These are phyloP conservation scores for Solanum sejunctum DNA, from an alignment of 257 asterid species.

Conservation along the genomic window DNA sequence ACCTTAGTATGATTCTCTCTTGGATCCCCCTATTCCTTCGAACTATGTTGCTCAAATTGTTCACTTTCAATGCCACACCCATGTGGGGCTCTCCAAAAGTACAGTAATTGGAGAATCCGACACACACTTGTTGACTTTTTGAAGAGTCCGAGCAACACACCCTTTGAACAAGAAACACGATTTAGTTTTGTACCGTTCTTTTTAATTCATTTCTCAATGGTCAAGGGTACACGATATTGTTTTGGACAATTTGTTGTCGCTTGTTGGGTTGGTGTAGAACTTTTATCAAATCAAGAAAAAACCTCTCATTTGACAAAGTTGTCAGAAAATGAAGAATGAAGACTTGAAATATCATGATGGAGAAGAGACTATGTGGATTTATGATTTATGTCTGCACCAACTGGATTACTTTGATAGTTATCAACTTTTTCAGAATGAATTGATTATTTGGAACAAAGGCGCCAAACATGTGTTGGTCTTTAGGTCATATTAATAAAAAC, in stretches of 20 bases:
- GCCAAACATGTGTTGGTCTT: not conserved
- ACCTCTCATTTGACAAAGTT: not conserved
- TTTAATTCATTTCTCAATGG: not conserved
- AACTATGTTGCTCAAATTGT: not conserved
- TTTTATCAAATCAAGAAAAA: not conserved
- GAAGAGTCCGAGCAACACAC: not conserved
- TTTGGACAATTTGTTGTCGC: not conserved
- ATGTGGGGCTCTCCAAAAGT: not conserved
- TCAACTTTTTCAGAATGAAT: not conserved
- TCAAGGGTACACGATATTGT: not conserved
- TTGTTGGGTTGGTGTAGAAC: not conserved
- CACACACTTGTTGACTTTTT: not conserved
- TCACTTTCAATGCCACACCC: not conserved
- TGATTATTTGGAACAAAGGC: not conserved
- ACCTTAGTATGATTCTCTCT: not conserved
- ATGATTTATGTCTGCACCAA: not conserved
- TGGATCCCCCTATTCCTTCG: not conserved
- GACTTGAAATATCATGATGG: not conserved
- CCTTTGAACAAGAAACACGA: not conserved
- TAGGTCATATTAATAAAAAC: not conserved
- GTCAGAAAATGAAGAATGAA: not conserved
- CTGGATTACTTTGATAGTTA: not conserved
- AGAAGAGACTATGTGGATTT: not conserved
- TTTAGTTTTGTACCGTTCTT: not conserved
- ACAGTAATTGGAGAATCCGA: not conserved